Evolutionary conservation across 768 basidiomycete species (phyloP), one percentile per base, ranked within the genome.

Genomic region (Lentinula aciculospora): DNA sequence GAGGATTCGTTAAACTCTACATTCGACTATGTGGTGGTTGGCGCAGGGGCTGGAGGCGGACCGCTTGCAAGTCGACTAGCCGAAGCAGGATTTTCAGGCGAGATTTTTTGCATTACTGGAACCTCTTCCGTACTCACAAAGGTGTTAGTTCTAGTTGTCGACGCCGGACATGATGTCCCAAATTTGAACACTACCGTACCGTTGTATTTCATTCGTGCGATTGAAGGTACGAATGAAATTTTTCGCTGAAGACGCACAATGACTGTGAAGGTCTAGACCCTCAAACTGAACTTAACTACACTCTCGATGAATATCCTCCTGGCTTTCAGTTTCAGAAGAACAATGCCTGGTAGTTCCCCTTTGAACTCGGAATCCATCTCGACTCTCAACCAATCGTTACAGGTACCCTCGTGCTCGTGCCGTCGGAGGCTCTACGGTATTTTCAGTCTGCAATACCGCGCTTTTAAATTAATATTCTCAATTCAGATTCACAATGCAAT

Each of bases 341-440:
- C 42, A 57, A 64, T 54, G 34, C 57, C 17, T 69, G 69, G 70
- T 67, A 21, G 48, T 15, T 27, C 34, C 12, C 12, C 17, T 27
- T 49, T 25, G 4, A 13, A 40, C 36, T 12, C 9, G 48, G 3
- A 51, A 12, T 21, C 44, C 50, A 23, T 29, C 10, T 1, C 2
- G 19, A 46, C 10, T n/a, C 10, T 7, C 4, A 31, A 0, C 3
- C 21, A 31, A 21, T 53, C 15, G 9, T 27, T 29, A 25, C 37
- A 69, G 68, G 68, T 71, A 71, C 63, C 70, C 70, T 21, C 64
- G 68, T 19, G 67, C 68, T 13, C 60, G 68, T 45, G 70, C 58
- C 3, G 2, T 71, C 1, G 70, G 70, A 56, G 70, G 70, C 6
- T 70, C 70, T 32, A 67, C 70, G 21, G 69, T 71, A 48, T 59